Percentiles rank a stretch among this genome's conserved stretches.
Conservation (phyloP, 129 eudicot species). For the Helichrysum umbraculigerum region DNA sequence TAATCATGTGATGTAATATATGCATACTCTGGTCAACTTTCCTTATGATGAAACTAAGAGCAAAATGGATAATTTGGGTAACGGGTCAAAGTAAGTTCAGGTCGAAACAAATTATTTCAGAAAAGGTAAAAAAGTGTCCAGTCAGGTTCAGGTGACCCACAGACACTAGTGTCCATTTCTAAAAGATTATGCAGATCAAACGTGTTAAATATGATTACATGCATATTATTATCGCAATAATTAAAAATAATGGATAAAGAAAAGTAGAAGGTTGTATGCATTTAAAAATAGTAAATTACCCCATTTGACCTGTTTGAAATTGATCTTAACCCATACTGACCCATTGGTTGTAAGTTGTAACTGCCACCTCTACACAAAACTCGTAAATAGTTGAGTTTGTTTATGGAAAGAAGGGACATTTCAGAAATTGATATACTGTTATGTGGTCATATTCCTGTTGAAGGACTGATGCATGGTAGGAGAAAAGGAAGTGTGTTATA, state of each 20-base stretch:
- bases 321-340: background rate
- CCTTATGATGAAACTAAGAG: background rate
- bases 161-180: background rate
- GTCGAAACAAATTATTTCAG: background rate
- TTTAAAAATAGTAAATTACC: background rate
- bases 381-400: background rate
- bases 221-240: background rate
- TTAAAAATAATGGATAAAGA: background rate
- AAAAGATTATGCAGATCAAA: background rate
- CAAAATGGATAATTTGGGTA: background rate
- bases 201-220: background rate
- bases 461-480: background rate
- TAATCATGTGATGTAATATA: background rate
- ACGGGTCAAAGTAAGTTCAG: background rate
- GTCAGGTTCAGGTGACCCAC: background rate
- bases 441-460: no score
- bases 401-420: background rate
- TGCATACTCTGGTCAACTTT: background rate
- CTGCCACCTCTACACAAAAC: background rate
- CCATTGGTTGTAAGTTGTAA: background rate
- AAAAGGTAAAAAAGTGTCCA: background rate
- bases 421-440: no score
- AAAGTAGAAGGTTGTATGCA: background rate
- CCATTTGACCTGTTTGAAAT: background rate
- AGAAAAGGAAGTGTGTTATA: background rate